These are phyloP conservation scores for Peronospora tabacina DNA, from an alignment of 352 stramenopile species.

Conservation along the genomic window DNA sequence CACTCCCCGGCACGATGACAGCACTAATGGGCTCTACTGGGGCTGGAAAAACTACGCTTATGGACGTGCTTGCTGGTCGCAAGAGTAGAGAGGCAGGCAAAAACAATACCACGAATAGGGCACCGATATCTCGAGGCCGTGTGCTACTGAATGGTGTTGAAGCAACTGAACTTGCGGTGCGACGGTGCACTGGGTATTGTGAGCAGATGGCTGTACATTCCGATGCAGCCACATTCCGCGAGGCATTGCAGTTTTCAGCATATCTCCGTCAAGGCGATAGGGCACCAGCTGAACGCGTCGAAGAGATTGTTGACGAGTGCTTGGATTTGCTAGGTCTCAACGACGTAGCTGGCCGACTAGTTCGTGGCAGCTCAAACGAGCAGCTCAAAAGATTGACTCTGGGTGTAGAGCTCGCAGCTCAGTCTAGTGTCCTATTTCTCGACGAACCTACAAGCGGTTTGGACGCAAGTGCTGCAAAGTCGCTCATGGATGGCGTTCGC, in stretches of 20 bases:
- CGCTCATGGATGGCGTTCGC: conserved; percentile 49
- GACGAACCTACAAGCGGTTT: conserved; percentile 59
- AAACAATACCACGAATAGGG: conserved; percentile 16
- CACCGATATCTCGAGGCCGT: conserved; percentile 17
- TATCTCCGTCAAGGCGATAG: conserved; percentile 54
- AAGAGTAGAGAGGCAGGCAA: conserved; percentile 56
- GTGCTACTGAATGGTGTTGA: conserved; percentile 88
- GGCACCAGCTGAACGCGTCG: conserved; percentile 19
- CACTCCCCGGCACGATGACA: conserved; percentile 78
- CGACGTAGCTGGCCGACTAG: conserved; percentile 36
- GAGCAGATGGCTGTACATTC: conserved; percentile 87
- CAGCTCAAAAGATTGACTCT: conserved; percentile 47
- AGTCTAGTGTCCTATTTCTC: conserved; percentile 45
- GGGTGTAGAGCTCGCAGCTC: conserved; percentile 38
- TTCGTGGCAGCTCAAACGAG: conserved; percentile 37
- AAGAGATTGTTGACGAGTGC: conserved; percentile 64
- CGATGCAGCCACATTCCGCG: conserved; percentile 81
- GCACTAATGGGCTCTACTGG: conserved; percentile 83
- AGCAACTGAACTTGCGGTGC: conserved; percentile 42
- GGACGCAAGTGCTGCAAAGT: conserved; percentile 59
- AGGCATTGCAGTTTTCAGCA: conserved; percentile 86
- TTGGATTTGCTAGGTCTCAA: conserved; percentile 70
- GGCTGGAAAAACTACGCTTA: conserved; percentile 79
- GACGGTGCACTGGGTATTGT: conserved; percentile 47
- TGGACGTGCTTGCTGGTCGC: conserved; percentile 90